Conservation (phyloP, 352 stramenopile species). For the Globisporangium nodosum region DNA sequence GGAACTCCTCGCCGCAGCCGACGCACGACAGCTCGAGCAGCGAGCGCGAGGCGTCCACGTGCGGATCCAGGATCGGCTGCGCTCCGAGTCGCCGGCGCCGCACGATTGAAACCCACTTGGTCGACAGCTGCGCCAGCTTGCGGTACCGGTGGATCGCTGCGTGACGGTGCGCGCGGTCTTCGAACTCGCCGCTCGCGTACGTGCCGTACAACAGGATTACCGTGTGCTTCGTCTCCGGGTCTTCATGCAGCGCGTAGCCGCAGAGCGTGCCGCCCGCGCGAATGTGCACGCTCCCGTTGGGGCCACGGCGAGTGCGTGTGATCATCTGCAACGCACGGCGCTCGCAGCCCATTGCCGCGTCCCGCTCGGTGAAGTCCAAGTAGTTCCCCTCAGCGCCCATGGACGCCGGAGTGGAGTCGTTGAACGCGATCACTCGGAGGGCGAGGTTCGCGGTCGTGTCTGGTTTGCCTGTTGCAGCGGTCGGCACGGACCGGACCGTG, state of each 20-base stretch:
- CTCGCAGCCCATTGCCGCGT: not conserved
- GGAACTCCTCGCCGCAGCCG: conserved; percentile 12
- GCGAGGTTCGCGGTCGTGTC: conserved; percentile 7
- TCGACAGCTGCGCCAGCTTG: conserved; percentile 13
- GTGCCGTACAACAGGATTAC: conserved; percentile 16
- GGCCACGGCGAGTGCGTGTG: not conserved
- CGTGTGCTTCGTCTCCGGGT: conserved; percentile 14
- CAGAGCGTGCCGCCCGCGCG: conserved; percentile 7
- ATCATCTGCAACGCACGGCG: conserved; percentile 16
- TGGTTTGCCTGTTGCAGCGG: not conserved
- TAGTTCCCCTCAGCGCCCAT: conserved; percentile 12
- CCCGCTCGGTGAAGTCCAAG: conserved; percentile 19
- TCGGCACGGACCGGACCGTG: conserved; percentile 14
- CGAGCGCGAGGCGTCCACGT: conserved; percentile 8
- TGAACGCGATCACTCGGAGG: conserved; percentile 18
- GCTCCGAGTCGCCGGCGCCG: conserved; percentile 7
- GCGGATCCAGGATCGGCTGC: conserved; percentile 10
- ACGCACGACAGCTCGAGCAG: conserved; percentile 13
- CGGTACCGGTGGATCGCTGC: conserved; percentile 10
- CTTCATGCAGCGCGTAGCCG: conserved; percentile 21
- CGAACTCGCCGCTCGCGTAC: conserved; percentile 1
- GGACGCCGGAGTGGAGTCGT: conserved; percentile 4
- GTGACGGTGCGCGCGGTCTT: conserved; percentile 6
- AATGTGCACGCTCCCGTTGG: conserved; percentile 3
- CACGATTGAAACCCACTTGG: conserved; percentile 14